Evolutionary conservation across 2,329 filamentous ascomycete genomes (phyloP), one percentile per base, ranked within the genome.

Genomic region (Xylariaceae sp.): DNA sequence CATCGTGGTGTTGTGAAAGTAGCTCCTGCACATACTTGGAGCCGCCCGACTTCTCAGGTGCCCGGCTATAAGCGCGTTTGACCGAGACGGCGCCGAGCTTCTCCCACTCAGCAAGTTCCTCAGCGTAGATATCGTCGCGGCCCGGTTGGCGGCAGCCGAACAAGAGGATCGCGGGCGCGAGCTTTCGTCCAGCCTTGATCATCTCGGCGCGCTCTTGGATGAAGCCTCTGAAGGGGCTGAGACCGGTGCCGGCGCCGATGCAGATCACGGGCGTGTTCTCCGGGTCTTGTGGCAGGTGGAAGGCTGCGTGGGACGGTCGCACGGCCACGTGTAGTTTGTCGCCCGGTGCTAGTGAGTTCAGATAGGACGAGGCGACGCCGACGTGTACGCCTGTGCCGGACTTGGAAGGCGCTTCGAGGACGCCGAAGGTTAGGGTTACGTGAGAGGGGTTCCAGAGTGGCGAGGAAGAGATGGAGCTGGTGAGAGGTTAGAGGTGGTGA

Each of bases 381-480:
- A 77, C 59, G 64, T 80, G 72, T 8, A 67, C 65, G 11, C 74
- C 73, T 42, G 71, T 70, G 40, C 70, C 70, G 2, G 74, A 71
- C 10, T 74, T 67, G 0, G 81, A 75, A 0, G 77, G 75, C 2
- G 70, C 70, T 38, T 83, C 74, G 40, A 87, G 73, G 1, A 90
- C 75, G 3, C 76, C 75, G 67, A 85, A 89, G 3, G 85, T 89
- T 21, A 91, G 73, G 0, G 83, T 82, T 40, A 77, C 76, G 46
- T 72, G 71, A 10, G 67, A 68, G 0, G 77, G 71, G 50, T 83
- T 74, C 50, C 69, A 71, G 0, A 88, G 71, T 0, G 86, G 84
- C 0, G 85, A 88, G 0, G 85, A 89, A 0, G 86, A 89, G 58
- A 91, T 88, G 23, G 82, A 87, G 55, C 70, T 72, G 43, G 8